Percentiles rank a stretch among this genome's conserved stretches.
These are phyloP conservation scores for Syzygium syzygioides DNA, from an alignment of 441 rosid species.

Conservation along the genomic window DNA sequence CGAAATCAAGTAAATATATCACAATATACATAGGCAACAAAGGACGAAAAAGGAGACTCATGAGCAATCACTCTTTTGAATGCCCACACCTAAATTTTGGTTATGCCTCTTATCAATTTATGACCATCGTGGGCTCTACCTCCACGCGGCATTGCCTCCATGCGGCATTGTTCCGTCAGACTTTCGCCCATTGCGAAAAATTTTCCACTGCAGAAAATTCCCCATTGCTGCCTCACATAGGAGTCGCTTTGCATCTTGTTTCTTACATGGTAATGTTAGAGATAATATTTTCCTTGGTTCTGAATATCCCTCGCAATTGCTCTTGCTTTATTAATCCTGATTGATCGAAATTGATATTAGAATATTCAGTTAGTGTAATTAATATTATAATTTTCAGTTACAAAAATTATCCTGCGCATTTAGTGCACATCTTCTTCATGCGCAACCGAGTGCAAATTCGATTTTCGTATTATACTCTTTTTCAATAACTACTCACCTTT, in stretches of 20 bases:
- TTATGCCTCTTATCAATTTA: neutral
- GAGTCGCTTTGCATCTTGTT: neutral
- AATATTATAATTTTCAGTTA: neutral
- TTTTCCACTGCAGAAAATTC: too few relatives aligned
- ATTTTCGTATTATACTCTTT: too few relatives aligned
- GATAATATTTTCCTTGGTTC: neutral
- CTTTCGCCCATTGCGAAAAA: too few relatives aligned
- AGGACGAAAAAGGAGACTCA: neutral
- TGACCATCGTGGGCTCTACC: neutral
- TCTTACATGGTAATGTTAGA: neutral
- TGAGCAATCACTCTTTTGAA: neutral
- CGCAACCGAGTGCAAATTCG: neutral
- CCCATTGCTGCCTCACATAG: too few relatives aligned
- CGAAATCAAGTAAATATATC: too few relatives aligned
- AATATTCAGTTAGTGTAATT: neutral
- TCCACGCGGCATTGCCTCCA: too few relatives aligned
- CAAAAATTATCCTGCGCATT: neutral
- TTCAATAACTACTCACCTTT: neutral
- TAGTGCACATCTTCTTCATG: neutral
- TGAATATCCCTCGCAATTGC: neutral
- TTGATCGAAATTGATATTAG: neutral
- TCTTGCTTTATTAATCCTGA: neutral
- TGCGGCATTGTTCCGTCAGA: too few relatives aligned
- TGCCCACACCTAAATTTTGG: neutral
- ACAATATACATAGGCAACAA: neutral